Evolutionary conservation across 257 asterid species (phyloP), one percentile per base, ranked within the genome.

Genomic region (Fraxinus cuspidata): DNA sequence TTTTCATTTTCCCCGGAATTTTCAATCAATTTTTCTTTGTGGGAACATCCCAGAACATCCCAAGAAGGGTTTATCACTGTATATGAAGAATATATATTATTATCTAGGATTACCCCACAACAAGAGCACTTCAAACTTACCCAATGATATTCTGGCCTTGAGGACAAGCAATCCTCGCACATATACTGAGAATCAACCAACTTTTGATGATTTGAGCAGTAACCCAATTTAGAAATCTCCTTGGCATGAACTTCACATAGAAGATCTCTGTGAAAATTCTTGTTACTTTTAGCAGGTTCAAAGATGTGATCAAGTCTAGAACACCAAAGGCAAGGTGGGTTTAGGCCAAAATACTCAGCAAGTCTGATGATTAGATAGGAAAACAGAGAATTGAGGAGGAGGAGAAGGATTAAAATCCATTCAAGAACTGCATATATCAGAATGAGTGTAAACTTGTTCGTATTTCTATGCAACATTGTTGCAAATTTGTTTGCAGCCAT

Each of bases 401-500:
- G 96, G 15, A 91, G 87, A 80, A 83, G 10, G 40, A 95, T 95
- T 31, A 95, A 37, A 87, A 83, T 81, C 99, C 99, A 95, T 73
- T 95, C 99, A 25, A 95, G 95, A 68, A 84, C 85, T 58, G 97
- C 97, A 75, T 90, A 95, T 44, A 89, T 81, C 78, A 95, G 94
- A 78, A 93, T 83, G 10, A 92, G 82, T 16, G 97, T 87, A 29
- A 93, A 81, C 71, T 86, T 91, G 84, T 93, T 91, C 82, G 93
- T 86, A 75, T 86, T 92, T 82, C 87, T 87, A 81, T 91, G 90
- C 75, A 92, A 84, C 97, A 87, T 86, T 81, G 94, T 89, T 28
- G 99, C 97, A 81, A 94, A 91, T 86, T 89, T 89, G 87, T 92
- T 94, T 25, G 96, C 92, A 29, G 97, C 97, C 98, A 94, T 94